phyloP scores from a whole-genome alignment of 805 yeast species.

The Myxozyma melibiosi region DNA sequence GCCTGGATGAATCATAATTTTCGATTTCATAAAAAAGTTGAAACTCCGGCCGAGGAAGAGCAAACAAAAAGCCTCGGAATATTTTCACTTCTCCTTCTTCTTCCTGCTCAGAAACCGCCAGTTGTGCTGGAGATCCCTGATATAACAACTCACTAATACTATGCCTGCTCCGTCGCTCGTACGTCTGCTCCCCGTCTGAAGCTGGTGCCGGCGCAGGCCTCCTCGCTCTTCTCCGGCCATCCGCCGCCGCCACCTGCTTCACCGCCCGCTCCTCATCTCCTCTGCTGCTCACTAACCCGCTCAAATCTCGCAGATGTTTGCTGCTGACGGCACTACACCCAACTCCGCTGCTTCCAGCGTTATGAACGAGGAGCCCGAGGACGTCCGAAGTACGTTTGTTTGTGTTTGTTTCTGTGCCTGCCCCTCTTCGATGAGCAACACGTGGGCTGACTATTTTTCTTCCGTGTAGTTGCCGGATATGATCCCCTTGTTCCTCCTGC shows the following conservation, averaged over 20 bases:
- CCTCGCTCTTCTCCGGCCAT: not conserved
- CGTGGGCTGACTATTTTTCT: not conserved
- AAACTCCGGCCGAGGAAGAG: too few relatives aligned
- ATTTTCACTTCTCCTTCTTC: too few relatives aligned
- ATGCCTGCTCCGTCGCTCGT: constrained; percentile 17
- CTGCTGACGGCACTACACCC: constrained; percentile 19
- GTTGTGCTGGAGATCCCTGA: too few relatives aligned
- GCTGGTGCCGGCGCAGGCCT: not conserved
- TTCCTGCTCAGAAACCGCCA: not conserved
- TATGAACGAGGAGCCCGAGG: constrained; percentile 35
- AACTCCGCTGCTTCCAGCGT: constrained; percentile 28
- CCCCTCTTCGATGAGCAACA: not conserved
- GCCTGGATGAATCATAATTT: too few relatives aligned
- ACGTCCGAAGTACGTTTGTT: constrained; percentile 35
- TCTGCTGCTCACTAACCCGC: not conserved
- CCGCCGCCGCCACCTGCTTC: not conserved
- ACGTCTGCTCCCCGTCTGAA: not conserved
- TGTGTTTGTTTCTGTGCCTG: not conserved
- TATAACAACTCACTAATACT: not conserved
- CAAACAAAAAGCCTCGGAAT: too few relatives aligned
- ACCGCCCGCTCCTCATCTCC: not conserved
- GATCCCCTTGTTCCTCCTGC: constrained; percentile 95
- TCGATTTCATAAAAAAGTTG: too few relatives aligned
- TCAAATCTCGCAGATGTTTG: constrained; percentile 29
- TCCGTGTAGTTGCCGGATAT: constrained; percentile 57